phyloP scores from a whole-genome alignment of 352 stramenopile species.

The Nothophytophthora sp. region DNA sequence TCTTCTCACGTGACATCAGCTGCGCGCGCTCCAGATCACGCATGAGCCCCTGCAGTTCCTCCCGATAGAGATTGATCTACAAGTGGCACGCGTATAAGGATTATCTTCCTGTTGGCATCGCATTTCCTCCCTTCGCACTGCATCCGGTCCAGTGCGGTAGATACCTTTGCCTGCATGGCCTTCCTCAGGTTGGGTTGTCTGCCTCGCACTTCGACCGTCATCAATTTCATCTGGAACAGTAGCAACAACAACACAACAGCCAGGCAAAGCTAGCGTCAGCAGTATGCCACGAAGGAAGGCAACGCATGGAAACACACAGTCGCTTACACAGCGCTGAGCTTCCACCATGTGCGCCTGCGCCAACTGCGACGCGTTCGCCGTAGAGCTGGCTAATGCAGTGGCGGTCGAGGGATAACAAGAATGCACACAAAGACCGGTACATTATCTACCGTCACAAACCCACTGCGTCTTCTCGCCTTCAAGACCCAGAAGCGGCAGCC shows the following conservation, averaged over 20 bases:
- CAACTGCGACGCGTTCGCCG: conserved; percentile 46
- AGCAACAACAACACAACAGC: background rate
- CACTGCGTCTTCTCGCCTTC: conserved; percentile 3
- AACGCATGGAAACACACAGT: background rate
- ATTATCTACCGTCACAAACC: conserved; percentile 9
- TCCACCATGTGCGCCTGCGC: conserved; percentile 68
- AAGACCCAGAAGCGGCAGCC: background rate
- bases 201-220: conserved; percentile 75
- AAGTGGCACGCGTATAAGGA: background rate
- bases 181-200: conserved; percentile 60
- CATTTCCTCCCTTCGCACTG: no score
- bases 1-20: conserved; percentile 60
- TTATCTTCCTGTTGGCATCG: no score
- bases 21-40: conserved; percentile 73
- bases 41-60: conserved; percentile 68
- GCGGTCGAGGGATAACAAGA: no score
- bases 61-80: conserved; percentile 69
- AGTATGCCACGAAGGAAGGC: background rate
- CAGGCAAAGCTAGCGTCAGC: conserved; percentile 3
- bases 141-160: background rate
- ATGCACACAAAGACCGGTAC: background rate
- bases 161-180: conserved; percentile 73
- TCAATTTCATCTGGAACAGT: conserved; percentile 69
- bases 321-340: conserved; percentile 66
- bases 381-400: conserved; percentile 34